Evolutionary conservation across 2,329 filamentous ascomycete species (phyloP), one percentile per base, ranked within the genome.

Genomic region (Emydomyces testavorans): DNA sequence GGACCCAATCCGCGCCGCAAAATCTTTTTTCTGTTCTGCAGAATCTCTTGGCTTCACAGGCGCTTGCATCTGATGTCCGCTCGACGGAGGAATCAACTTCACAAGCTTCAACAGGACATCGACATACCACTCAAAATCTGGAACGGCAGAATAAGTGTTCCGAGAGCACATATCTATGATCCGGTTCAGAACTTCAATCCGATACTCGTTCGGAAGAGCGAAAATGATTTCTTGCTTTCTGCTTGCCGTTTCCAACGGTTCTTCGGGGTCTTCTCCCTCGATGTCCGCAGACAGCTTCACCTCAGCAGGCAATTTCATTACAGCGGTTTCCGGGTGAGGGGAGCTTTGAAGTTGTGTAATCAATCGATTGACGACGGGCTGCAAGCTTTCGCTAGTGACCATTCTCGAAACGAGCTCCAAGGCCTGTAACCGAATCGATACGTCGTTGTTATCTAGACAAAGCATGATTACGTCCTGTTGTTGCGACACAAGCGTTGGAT

Each of bases 91-190:
- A 21, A 69, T 57, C 48, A 85, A 74, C 60, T 82, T 80, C 34
- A 95, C 79, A 11, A 98, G 75, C 61, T 94, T 87, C 4, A 86
- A 83, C 24, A 98, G 70, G 23, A 94, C 79, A 55, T 92, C 85
- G 55, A 96, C 83, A 63, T 96, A 96, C 92, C 92, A 98, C 56
- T 95, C 90, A 63, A 98, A 98, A 62, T 98, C 90, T 45, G 76
- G 71, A 40, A 98, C 73, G 59, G 88, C 86, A 32, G 77, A 76
- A 63, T 96, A 98, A 52, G 88, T 94, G 54, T 89, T 83, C 54
- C 81, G 80, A 6, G 87, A 85, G 63, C 90, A 96, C 79, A 98
- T 94, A 52, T 82, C 79, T 8, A 96, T 64, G 51, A 96, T 87
- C 50, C 85, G 78, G 49, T 77, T 76, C 45, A 96, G 86, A 16